Evolutionary conservation across 495 filamentous ascomycete species (phyloP), one percentile per base, ranked within the genome.

Genomic region (Daldinia concentrica): DNA sequence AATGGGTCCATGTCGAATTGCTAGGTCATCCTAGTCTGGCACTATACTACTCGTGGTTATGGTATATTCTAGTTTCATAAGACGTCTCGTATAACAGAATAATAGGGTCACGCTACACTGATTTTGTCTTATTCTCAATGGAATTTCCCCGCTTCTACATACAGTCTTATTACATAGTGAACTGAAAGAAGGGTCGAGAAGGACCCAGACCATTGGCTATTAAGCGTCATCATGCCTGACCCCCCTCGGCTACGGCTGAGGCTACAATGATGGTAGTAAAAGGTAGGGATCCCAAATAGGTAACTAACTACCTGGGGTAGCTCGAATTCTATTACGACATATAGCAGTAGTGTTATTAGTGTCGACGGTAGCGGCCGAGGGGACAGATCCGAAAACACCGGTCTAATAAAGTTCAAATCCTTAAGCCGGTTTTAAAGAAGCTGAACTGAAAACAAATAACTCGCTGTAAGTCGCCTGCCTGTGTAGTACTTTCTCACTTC

Each of bases 71-170:
- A 58, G 58, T 30, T 48, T 34, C 43, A 43, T 66, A 41, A 17
- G 14, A 29, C 19, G 52, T 59, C 60, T 72, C 69, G 69, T 72
- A 72, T 72, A 71, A 19, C 14, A 39, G 27, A 12, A 58, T 39
- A 62, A 59, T 51, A 26, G 55, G 48, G 54, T 60, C 19, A 41
- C 55, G 64, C 50, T 68, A 41, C 55, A 58, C 55, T 67, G 32
- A 24, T 36, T 43, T 14, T 17, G 29, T 22, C 9, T 34, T 67
- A 12, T 29, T n/a, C 52, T 48, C 22, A 8, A 45, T 48, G 29
- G 24, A 29, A 9, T 43, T 64, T 68, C 58, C 60, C 64, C 64
- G 59, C 69, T 41, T 51, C 50, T 7, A 32, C 29, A 45, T 19
- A 29, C 17, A 41, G 45, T 50, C 30, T 32, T 32, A 32, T 32